These are phyloP conservation scores for Talaromyces stipitatus DNA, from an alignment of 495 filamentous ascomycete genomes.

Conservation along the genomic window DNA sequence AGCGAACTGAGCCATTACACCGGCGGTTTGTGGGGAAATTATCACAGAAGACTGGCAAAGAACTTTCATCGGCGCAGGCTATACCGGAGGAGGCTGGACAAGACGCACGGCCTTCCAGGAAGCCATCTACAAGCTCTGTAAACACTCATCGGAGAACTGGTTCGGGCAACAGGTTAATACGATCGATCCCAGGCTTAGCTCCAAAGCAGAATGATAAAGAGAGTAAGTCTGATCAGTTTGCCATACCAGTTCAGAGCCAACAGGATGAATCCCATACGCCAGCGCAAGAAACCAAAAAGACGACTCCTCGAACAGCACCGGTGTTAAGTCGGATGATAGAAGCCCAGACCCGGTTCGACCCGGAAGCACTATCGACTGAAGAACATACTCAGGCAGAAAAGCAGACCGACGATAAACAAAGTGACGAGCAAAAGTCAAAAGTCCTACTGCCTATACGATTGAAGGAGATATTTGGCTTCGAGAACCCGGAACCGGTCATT, in stretches of 20 bases:
- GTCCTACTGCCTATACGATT: slow-evolving; percentile 58
- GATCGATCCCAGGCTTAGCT: slow-evolving; percentile 48
- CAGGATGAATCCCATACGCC: neutral
- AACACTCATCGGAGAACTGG: slow-evolving; percentile 46
- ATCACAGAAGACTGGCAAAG: neutral
- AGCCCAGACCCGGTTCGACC: slow-evolving; percentile 60
- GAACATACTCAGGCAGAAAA: slow-evolving; percentile 8
- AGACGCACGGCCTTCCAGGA: neutral
- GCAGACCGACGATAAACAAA: slow-evolving; percentile 2
- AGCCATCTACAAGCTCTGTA: slow-evolving; percentile 11
- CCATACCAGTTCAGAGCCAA: neutral
- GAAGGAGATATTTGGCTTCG: slow-evolving; percentile 85
- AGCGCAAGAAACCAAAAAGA: slow-evolving; percentile 18
- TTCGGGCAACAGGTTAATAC: slow-evolving; percentile 54
- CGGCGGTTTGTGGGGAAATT: neutral
- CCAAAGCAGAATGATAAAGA: slow-evolving; percentile 23
- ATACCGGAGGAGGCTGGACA: slow-evolving; percentile 1
- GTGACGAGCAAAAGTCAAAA: slow-evolving; percentile 2
- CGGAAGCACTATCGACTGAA: slow-evolving; percentile 18
- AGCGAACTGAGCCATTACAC: neutral
- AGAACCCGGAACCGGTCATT: slow-evolving; percentile 76
- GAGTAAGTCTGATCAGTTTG: neutral
- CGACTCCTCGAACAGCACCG: slow-evolving; percentile 51
- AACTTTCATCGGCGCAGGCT: slow-evolving; percentile 7
- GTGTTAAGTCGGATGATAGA: slow-evolving; percentile 78